Evolutionary conservation across 257 asterid genomes (phyloP), one percentile per base, ranked within the genome.

Genomic region (Mentha longifolia): DNA sequence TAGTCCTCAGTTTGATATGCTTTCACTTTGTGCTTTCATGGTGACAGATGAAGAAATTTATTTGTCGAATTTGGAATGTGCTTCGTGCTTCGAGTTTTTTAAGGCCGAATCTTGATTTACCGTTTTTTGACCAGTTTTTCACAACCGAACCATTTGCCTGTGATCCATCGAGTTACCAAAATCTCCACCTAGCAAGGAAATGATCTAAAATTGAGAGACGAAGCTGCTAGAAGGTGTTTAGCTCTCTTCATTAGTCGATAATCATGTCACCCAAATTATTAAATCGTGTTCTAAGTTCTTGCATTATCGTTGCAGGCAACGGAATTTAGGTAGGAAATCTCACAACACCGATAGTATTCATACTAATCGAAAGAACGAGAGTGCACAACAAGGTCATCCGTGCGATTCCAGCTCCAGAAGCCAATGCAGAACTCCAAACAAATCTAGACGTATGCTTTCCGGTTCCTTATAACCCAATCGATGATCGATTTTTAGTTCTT

Each of bases 131-230:
- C 17, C 90, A 92, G 98, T 90, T 86, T 77, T 88, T 90, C 64
- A 73, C 80, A 10, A 80, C 89, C 6, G 92, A 92, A 78, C 98
- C 98, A 42, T 79, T 75, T 63, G 95, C 97, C n/a, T 90, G 98
- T 37, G 87, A 88, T 31, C 97, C 98, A 17, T 90, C 92, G 65
- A 82, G 87, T 70, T 93, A 71, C 98, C 98, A 2, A 87, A 93
- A 66, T 93, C 77, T 87, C 96, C 96, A 70, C 97, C 98, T 6
- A 90, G 92, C 92, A 93, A 93, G 84, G 98, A 93, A 81, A 75
- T 93, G 88, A 93, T 76, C 71, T 91, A 67, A 93, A 93, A 81
- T 72, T 90, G 82, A 88, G 92, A 77, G 95, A 90, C 31, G 94
- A 90, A 85, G 97, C 80, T 77, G 86, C 88, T 74, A 87, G 88